Evolutionary conservation across 1,284 basidiomycete species (phyloP).

Genomic region (Ceratobasidium theobromae): DNA sequence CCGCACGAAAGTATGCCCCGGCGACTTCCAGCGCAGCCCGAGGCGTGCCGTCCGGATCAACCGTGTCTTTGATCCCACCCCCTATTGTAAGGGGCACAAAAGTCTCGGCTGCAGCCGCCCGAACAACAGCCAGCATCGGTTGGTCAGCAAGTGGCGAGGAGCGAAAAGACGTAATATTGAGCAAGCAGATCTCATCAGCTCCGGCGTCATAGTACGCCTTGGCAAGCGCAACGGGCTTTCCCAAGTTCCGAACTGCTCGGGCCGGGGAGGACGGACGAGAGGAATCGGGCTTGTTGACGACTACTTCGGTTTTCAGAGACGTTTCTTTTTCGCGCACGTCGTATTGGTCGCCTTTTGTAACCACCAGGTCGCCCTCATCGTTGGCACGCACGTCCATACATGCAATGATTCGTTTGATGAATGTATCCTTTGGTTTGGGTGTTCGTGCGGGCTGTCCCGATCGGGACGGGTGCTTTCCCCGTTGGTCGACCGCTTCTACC

Average conservation of each 20-base stretch:
- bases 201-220: constrained; percentile 84
- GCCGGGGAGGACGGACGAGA: constrained; percentile 25
- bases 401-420: constrained; percentile 94
- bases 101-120: constrained; percentile 83
- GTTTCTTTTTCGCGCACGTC: constrained; percentile 85
- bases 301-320: constrained; percentile 22
- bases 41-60: constrained; percentile 92
- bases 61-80: constrained; percentile 94
- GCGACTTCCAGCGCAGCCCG: constrained; percentile 92
- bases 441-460: constrained; percentile 36
- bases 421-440: constrained; percentile 54
- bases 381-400: constrained; percentile 98
- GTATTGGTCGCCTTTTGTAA: constrained; percentile 99
- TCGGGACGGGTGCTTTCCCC: not conserved
- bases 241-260: constrained; percentile 90
- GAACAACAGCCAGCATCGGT: constrained; percentile 96
- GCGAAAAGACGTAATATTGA: constrained; percentile 99
- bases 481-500: constrained; percentile 31
- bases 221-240: constrained; percentile 94
- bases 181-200: constrained; percentile 95
- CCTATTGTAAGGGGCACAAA: constrained; percentile 99
- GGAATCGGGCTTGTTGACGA: constrained; percentile 33
- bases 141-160: constrained; percentile 94
- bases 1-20: constrained; percentile 93
- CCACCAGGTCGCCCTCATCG: constrained; percentile 95